Evolutionary conservation across 164 flowering plant genomes (phyloP).

Genomic region (Vitis labrusca): DNA sequence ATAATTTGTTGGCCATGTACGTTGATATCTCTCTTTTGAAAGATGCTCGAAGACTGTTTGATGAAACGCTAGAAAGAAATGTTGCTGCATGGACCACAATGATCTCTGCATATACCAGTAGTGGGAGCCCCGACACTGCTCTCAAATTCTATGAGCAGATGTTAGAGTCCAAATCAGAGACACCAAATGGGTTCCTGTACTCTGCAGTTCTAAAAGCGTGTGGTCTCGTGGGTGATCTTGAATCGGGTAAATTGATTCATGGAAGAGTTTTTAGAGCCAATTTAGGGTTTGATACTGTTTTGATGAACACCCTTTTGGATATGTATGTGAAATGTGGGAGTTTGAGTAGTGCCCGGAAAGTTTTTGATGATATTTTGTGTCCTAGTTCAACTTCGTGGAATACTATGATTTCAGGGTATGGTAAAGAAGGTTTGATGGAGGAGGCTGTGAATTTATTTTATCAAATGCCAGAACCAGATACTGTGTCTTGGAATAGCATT

Average conservation of each 20-base stretch:
- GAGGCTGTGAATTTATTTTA: conserved; percentile 22
- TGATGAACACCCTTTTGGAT: conserved; percentile 36
- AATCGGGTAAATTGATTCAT: conserved; percentile 24
- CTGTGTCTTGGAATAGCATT: conserved; percentile 30
- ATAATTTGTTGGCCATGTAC: conserved; percentile 28
- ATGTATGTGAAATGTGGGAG: conserved; percentile 36
- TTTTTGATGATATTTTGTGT: conserved; percentile 17
- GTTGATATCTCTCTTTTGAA: neutral
- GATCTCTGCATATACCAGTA: conserved; percentile 21
- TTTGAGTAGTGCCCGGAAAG: conserved; percentile 23
- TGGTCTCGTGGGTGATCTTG: conserved; percentile 21
- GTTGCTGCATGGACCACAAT: conserved; percentile 33
- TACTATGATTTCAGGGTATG: conserved; percentile 21
- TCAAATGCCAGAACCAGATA: conserved; percentile 22
- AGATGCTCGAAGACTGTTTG: conserved; percentile 28
- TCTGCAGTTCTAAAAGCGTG: conserved; percentile 35
- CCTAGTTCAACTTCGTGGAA: conserved; percentile 27
- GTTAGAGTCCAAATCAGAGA: conserved; percentile 18
- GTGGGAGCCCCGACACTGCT: conserved; percentile 20
- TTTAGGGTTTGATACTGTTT: conserved; percentile 20
- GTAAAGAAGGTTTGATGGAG: conserved; percentile 20
- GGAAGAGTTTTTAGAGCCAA: conserved; percentile 7
- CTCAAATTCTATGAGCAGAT: conserved; percentile 16
- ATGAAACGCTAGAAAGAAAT: conserved; percentile 26
- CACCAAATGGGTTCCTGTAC: conserved; percentile 28